Conservation (phyloP, 768 basidiomycete genomes). For the Tubosaeta sp. region DNA sequence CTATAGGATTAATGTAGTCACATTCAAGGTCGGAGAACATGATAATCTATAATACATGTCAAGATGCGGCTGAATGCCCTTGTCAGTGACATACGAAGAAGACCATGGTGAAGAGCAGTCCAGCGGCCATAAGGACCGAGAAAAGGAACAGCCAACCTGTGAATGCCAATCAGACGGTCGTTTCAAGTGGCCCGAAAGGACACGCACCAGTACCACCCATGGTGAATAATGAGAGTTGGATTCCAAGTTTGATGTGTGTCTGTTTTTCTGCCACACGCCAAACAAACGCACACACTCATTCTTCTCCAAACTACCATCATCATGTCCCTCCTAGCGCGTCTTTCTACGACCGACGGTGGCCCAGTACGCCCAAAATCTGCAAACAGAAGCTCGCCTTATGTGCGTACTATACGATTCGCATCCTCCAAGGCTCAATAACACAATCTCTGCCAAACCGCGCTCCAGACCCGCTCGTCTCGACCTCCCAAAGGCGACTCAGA, state of each 20-base stretch:
- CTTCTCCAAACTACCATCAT: slow-evolving; percentile 5
- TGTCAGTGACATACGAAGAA: slow-evolving; percentile 78
- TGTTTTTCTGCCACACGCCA: slow-evolving; percentile 28
- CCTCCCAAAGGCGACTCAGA: slow-evolving; percentile 64
- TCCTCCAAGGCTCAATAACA: slow-evolving; percentile 17
- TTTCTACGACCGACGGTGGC: slow-evolving; percentile 26
- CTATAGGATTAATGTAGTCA: slow-evolving; percentile 99
- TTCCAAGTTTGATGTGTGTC: background rate
- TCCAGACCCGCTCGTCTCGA: slow-evolving; percentile 42
- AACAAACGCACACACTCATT: slow-evolving; percentile 24
- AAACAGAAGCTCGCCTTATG: slow-evolving; percentile 31
- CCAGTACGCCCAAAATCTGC: slow-evolving; percentile 30
- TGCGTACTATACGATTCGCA: slow-evolving; percentile 32
- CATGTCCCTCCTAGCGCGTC: slow-evolving; percentile 30
- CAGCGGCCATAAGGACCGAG: slow-evolving; percentile 92
- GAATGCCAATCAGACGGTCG: background rate
- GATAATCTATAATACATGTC: slow-evolving; percentile 68
- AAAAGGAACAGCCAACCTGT: slow-evolving; percentile 96
- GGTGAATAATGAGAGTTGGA: background rate
- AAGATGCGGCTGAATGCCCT: background rate
- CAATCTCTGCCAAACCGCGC: slow-evolving; percentile 4
- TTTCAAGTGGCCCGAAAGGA: background rate
- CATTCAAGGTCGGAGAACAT: slow-evolving; percentile 99
- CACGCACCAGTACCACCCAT: slow-evolving; percentile 45
- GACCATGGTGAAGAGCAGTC: slow-evolving; percentile 96